Conservation (phyloP, 2,329 filamentous ascomycete genomes). For the Fusarium solani-melongenae region DNA sequence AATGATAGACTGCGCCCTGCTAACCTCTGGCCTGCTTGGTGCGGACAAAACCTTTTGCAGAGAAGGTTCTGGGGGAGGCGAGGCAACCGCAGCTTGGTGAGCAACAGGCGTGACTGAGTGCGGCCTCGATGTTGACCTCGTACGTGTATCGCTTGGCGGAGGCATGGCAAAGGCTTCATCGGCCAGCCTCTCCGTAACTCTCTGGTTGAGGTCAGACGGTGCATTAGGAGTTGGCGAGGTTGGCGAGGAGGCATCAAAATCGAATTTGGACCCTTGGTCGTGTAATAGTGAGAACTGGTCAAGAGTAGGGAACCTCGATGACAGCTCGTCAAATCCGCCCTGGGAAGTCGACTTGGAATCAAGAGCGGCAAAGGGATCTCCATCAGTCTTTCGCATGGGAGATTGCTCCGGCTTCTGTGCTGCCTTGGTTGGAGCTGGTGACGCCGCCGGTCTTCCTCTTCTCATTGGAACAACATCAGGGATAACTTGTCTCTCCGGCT, state of each 20-base stretch:
- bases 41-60: conserved; percentile 54
- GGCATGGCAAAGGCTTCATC: conserved; percentile 82
- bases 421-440: conserved; percentile 46
- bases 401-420: conserved; percentile 70
- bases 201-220: conserved; percentile 63
- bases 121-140: conserved; percentile 40
- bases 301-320: conserved; percentile 86
- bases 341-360: conserved; percentile 69
- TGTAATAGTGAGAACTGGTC: conserved; percentile 94
- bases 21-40: conserved; percentile 61
- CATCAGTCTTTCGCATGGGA: conserved; percentile 69
- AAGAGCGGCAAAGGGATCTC: conserved; percentile 91
- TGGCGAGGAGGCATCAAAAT: conserved; percentile 74
- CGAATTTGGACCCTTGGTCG: conserved; percentile 84
- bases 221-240: conserved; percentile 62
- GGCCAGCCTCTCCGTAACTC: conserved; percentile 79
- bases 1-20: conserved; percentile 72
- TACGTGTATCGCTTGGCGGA: conserved; percentile 31
- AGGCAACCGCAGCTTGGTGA: conserved; percentile 34
- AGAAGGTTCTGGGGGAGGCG: conserved; percentile 44
- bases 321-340: conserved; percentile 79
- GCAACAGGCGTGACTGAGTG: conserved; percentile 46
- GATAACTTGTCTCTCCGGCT: conserved; percentile 76
- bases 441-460: conserved; percentile 73
- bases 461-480: conserved; percentile 96